Percentiles rank a stretch among this genome's conserved stretches.
Evolutionary conservation across 2,329 filamentous ascomycete species (phyloP).

Genomic region (Botrytis sinoallii): DNA sequence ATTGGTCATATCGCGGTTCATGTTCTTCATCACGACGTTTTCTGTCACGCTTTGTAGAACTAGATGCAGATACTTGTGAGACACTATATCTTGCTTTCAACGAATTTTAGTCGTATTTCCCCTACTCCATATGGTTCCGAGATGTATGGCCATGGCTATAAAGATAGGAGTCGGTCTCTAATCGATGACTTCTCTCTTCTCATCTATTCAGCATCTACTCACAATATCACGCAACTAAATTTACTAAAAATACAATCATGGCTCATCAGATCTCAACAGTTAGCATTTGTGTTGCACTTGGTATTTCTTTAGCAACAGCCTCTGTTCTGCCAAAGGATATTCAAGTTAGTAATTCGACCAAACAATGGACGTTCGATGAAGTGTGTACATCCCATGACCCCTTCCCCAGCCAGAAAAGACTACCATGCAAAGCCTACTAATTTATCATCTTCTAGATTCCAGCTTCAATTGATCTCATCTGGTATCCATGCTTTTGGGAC

Average conservation of each 20-base stretch:
- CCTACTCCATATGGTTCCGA: neutral
- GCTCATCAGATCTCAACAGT: neutral
- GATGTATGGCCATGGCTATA: neutral
- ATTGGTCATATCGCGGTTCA: neutral
- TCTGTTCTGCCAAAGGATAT: neutral
- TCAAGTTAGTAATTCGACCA: neutral
- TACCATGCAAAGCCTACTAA: neutral
- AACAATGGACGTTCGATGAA: slow-evolving; percentile 16
- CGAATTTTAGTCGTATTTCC: neutral
- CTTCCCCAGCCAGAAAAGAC: neutral
- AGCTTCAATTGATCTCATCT: slow-evolving; percentile 15
- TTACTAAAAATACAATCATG: neutral
- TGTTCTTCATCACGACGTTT: neutral
- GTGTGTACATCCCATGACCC: neutral
- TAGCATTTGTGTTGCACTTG: neutral
- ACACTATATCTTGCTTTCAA: too few species aligned
- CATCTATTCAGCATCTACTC: neutral
- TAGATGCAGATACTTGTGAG: neutral
- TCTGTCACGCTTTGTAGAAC: neutral
- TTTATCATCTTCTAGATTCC: slow-evolving; percentile 20
- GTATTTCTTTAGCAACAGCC: neutral
- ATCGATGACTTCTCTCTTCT: neutral
- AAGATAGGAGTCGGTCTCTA: neutral
- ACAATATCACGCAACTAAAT: neutral
- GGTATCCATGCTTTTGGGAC: slow-evolving; percentile 20